Evolutionary conservation across 805 yeast species (phyloP).

Genomic region (Candida pseudofarinosa): DNA sequence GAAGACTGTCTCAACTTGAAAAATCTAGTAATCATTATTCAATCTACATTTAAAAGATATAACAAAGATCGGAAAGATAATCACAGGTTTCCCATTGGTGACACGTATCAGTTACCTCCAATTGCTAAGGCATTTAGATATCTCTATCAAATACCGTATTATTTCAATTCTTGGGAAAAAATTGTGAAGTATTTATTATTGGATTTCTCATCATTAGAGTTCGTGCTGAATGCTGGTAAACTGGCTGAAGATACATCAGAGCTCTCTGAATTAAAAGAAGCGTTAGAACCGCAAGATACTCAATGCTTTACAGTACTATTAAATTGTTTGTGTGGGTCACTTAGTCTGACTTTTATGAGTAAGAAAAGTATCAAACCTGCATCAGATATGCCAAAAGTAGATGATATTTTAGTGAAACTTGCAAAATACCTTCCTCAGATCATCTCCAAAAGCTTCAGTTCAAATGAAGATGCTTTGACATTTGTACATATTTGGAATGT

Average conservation of each 20-base stretch:
- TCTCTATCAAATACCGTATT: slow-evolving; percentile 30
- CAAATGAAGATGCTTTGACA: slow-evolving; percentile 11
- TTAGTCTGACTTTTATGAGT: slow-evolving; percentile 23
- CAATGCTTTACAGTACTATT: slow-evolving; percentile 25
- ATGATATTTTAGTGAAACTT: slow-evolving; percentile 16
- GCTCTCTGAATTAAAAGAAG: slow-evolving; percentile 26
- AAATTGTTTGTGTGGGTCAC: slow-evolving; percentile 39
- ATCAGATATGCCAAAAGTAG: slow-evolving; percentile 9
- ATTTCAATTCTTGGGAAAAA: slow-evolving; percentile 32
- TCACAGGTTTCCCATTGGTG: slow-evolving; percentile 4
- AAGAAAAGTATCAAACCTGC: slow-evolving; percentile 11
- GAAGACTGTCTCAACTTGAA: slow-evolving; percentile 19
- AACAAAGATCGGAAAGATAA: slow-evolving; percentile 9
- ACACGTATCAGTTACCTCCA: neutral
- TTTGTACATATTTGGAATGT: slow-evolving; percentile 26
- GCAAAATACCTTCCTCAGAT: slow-evolving; percentile 19
- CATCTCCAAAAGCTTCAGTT: slow-evolving; percentile 15
- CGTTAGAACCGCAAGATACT: slow-evolving; percentile 21
- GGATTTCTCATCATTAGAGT: slow-evolving; percentile 39
- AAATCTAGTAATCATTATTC: slow-evolving; percentile 12
- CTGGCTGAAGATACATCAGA: slow-evolving; percentile 13
- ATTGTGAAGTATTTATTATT: slow-evolving; percentile 38
- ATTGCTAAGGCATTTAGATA: slow-evolving; percentile 22
- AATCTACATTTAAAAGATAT: slow-evolving; percentile 8
- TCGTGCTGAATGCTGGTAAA: slow-evolving; percentile 10